Conservation (phyloP, 192 early-diverging fungal genomes). For the Obelidium mucronatum region DNA sequence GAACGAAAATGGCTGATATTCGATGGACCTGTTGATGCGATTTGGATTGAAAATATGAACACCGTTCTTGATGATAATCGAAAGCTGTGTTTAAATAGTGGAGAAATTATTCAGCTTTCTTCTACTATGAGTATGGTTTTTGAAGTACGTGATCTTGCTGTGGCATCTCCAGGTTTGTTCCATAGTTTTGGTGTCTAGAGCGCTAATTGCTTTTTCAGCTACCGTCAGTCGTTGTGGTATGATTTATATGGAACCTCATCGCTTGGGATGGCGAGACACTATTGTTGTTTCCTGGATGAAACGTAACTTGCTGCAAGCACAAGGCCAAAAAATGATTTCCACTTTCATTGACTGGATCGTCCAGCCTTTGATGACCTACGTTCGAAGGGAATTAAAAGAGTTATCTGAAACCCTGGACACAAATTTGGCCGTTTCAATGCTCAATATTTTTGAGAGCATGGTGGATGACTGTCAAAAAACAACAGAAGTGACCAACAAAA, state of each 20-base stretch:
- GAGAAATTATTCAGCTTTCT: conserved; percentile 69
- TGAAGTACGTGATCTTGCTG: conserved; percentile 66
- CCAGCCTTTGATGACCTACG: conserved; percentile 51
- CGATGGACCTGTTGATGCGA: conserved; percentile 70
- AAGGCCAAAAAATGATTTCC: conserved; percentile 51
- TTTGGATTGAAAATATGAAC: conserved; percentile 73
- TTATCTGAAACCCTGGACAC: conserved; percentile 60
- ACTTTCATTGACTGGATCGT: conserved; percentile 59
- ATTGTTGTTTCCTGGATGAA: conserved; percentile 64
- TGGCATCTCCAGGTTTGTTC: conserved; percentile 60
- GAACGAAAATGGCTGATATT: conserved; percentile 71
- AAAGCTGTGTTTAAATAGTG: conserved; percentile 66
- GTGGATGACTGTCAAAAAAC: conserved; percentile 46
- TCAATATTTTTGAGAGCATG: conserved; percentile 64
- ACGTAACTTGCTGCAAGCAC: conserved; percentile 30
- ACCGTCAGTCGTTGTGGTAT: conserved; percentile 74
- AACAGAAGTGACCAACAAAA: conserved; percentile 34
- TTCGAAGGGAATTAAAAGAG: conserved; percentile 58
- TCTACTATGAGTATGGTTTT: conserved; percentile 70
- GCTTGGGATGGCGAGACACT: conserved; percentile 64
- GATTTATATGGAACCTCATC: conserved; percentile 68
- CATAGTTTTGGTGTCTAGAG: conserved; percentile 1
- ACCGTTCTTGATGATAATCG: conserved; percentile 69
- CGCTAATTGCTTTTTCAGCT: conserved; percentile 33
- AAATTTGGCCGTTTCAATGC: conserved; percentile 56